Evolutionary conservation across 2,329 filamentous ascomycete genomes (phyloP), one percentile per base, ranked within the genome.

Genomic region (Microdochium paspali): DNA sequence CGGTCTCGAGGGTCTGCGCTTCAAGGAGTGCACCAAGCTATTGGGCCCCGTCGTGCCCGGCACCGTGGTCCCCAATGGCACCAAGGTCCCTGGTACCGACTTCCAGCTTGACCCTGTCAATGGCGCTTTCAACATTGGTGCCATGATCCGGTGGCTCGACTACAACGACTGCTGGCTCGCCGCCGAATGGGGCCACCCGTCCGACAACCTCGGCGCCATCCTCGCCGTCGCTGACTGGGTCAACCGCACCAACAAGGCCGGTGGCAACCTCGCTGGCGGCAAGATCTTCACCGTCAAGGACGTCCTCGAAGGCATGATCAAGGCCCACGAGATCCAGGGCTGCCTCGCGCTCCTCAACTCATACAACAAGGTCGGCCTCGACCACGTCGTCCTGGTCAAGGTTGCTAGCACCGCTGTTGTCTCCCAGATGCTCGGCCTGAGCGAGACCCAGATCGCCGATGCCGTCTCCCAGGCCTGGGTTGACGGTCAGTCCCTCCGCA

Each of bases 151-250:
- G 64, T 98, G 93, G 93, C 81, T 98, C 61, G 93, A 98, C 74
- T 98, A 97, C 80, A 98, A 98, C 69, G 93, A 98, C 79, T 97
- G 93, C 81, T 98, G 91, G 93, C 78, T 97, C 54, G 93, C 91
- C 42, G 93, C 93, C 48, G 93, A 98, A 74, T 98, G 93, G 93
- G 93, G 93, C 50, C 93, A 98, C 70, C 93, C 93, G 52, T 96
- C 90, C 4, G 93, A 98, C 76, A 98, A 98, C 76, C 70, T 98
- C 58, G 93, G 93, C 53, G 93, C 91, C 61, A 98, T 98, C 65
- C 81, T 98, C 53, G 89, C 91, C 44, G 90, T 96, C 46, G 89
- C 93, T 51, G 93, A 98, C 76, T 98, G 93, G 93, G 82, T 95
- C 63, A 94, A 90, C 58, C 86, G 93, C 59, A 96, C 91, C 64